These are phyloP conservation scores for Rhizopus microsporus DNA, from an alignment of 371 early-diverging fungal species.

Conservation along the genomic window DNA sequence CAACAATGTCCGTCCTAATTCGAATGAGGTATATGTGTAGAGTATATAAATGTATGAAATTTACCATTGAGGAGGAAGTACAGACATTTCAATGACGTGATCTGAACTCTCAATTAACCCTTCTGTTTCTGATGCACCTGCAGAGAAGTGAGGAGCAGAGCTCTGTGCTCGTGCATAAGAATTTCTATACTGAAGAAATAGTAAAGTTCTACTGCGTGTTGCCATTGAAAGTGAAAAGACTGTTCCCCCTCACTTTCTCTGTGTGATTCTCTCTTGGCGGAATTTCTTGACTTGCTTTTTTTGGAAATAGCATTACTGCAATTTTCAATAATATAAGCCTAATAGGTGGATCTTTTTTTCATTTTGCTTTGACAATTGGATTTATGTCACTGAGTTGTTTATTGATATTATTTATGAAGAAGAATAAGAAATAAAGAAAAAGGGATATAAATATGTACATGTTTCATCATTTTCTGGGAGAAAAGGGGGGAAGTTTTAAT, in stretches of 20 bases:
- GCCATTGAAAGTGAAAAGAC: slow-evolving; percentile 55
- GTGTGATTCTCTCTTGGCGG: too few species aligned
- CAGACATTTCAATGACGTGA: slow-evolving; percentile 71
- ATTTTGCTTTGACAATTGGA: too few species aligned
- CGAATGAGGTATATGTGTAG: neutral
- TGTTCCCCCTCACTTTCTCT: too few species aligned
- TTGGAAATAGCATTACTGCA: too few species aligned
- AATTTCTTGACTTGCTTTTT: too few species aligned
- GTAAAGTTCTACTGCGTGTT: slow-evolving; percentile 85
- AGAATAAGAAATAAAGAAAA: neutral
- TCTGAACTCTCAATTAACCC: slow-evolving; percentile 70
- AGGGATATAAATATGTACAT: neutral
- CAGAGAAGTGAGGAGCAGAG: slow-evolving; percentile 41
- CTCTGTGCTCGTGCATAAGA: slow-evolving; percentile 74
- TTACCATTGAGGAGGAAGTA: slow-evolving; percentile 86
- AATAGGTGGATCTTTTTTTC: too few species aligned
- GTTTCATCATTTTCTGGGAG: too few species aligned
- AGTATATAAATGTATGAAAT: neutral
- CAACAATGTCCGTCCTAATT: slow-evolving; percentile 84
- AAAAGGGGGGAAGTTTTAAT: slow-evolving; percentile 19
- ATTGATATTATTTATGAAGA: too few species aligned
- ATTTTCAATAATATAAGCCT: too few species aligned
- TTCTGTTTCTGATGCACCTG: slow-evolving; percentile 56
- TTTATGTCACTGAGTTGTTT: too few species aligned
- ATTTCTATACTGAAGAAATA: slow-evolving; percentile 93